Base-by-base conservation (phyloP, 1,139 yeast genomes). In the Kurtzmaniella quercitrusa region DNA sequence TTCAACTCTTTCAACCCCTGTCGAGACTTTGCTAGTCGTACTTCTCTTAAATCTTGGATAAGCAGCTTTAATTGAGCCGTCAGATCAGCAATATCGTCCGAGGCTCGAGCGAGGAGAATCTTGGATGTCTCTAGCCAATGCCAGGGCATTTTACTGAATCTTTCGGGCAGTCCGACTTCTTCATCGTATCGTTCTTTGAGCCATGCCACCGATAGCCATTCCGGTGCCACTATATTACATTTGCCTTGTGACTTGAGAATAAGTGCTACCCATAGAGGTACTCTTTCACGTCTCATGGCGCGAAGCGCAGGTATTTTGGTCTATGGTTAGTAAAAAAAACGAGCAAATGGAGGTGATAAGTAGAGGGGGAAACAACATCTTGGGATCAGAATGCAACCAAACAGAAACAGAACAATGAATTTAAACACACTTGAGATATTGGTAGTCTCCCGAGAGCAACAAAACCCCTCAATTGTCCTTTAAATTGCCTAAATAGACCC, bases 191-290 rank as follows among this genome's bases (percentile, higher is more conserved):
- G 73, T 5, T 70, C 72, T 47, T 77, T 76, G 45, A 93, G 62
- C 45, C 68, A 70, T n/a, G 69, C 67, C 42, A 77, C 63, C 14
- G 73, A 75, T n/a, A 93, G 71, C 99, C 99, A 93, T 2, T 70
- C 73, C 0, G 99, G 99, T 10, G 91, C 84, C 6, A 90, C 82
- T 3, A 93, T 82, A 49, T 83, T 84, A 62, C 98, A 89, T 53
- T 91, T 84, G 41, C 82, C 84, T 60, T 93, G 98, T 39, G 85
- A 81, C 57, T 89, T 89, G 44, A 93, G 68, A 15, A 91, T 70
- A 12, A 90, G 62, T 0, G 97, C 98, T 19, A 88, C 70, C 98
- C 98, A 93, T 3, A 93, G 53, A 0, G 97, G 96, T 0, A 93
- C 82, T 41, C 77, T 70, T 27, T 77, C 79, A 45, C 93, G 73